Base-by-base conservation (phyloP, 2,329 filamentous ascomycete species). In the Immersiporthe knoxdaviesiana region DNA sequence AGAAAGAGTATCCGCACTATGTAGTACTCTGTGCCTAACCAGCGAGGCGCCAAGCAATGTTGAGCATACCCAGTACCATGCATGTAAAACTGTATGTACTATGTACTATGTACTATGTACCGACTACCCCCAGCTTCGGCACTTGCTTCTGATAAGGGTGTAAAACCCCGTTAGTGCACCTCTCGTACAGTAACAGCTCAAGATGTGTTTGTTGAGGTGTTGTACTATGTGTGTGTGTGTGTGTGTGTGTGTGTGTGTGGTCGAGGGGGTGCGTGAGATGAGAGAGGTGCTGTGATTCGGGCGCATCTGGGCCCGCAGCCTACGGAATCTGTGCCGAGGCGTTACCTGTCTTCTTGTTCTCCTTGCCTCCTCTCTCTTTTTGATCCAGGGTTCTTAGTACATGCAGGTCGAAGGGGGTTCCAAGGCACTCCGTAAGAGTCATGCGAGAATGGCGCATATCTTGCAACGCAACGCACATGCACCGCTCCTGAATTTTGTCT, bases 381-480 rank as follows among this genome's bases (percentile, higher is more conserved):
- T 47, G n/a, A n/a, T n/a, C n/a, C n/a, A n/a, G n/a, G n/a, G n/a
- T n/a, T n/a, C n/a, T n/a, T n/a, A n/a, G 10, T 12, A 56, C 24
- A 56, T 5, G 52, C 56, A 37, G 32, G 56, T 8, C 16, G 56
- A 11, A 32, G 21, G 44, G 18, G 41, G 3, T 21, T n/a, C 21
- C 18, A 47, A 47, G 44, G n/a, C n/a, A n/a, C 21, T 8, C 56
- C 8, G 54, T 8, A 32, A 18, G 21, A 32, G 16, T n/a, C 32
- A 59, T 30, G 11, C 24, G 24, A 54, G 24, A 16, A 54, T 16
- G 52, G 8, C 18, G 52, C 54, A 16, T 58, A 14, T 58, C 27
- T 35, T 58, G 54, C 54, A 35, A 58, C 56, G 30, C 56, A 12
- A 59, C n/a, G 56, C 56, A n/a, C 6, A 59, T 59, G 56, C 56